Percentiles rank a stretch among this genome's conserved stretches.
phyloP scores from a whole-genome alignment of 2,329 filamentous ascomycete species.

The Diplodia mutila region DNA sequence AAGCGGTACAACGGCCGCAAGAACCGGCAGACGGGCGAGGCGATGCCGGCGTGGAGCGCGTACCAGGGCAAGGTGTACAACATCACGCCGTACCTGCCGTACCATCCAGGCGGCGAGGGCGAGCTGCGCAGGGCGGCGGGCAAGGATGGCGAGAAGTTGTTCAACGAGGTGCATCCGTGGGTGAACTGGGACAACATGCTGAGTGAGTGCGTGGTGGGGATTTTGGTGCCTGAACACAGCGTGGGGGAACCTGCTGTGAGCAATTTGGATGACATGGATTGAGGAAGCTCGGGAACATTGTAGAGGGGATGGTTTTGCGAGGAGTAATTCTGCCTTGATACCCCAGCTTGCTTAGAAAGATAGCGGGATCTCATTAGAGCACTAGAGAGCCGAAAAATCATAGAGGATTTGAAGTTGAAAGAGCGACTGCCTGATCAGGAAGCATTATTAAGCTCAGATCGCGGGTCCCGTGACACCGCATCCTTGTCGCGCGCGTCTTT shows the following conservation, averaged over 20 bases:
- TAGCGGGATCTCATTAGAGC: background rate
- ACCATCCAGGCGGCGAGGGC: conserved; percentile 83
- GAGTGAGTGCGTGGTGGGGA: conserved; percentile 63
- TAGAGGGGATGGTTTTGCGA: background rate
- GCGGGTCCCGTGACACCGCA: conserved; percentile 9
- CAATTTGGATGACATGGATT: conserved; percentile 64
- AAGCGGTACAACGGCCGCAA: conserved; percentile 78
- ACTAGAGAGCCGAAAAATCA: background rate
- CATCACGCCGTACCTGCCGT: conserved; percentile 83
- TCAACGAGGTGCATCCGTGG: conserved; percentile 68
- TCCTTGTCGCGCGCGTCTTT: conserved; percentile 4
- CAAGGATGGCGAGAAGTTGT: conserved; percentile 69
- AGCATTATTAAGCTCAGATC: background rate
- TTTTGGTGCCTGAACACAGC: conserved; percentile 61
- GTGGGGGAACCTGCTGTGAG: conserved; percentile 33
- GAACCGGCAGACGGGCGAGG: conserved; percentile 63
- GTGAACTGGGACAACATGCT: conserved; percentile 71
- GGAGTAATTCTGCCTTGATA: conserved; percentile 12
- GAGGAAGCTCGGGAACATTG: conserved; percentile 29
- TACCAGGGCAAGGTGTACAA: conserved; percentile 94
- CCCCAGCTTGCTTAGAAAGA: conserved; percentile 7
- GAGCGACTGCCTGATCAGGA: background rate
- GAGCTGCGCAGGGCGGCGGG: conserved; percentile 78
- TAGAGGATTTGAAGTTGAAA: background rate
- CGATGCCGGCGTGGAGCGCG: conserved; percentile 73